Conservation (phyloP, 768 basidiomycete species). For the Sistotremastrum suecicum region DNA sequence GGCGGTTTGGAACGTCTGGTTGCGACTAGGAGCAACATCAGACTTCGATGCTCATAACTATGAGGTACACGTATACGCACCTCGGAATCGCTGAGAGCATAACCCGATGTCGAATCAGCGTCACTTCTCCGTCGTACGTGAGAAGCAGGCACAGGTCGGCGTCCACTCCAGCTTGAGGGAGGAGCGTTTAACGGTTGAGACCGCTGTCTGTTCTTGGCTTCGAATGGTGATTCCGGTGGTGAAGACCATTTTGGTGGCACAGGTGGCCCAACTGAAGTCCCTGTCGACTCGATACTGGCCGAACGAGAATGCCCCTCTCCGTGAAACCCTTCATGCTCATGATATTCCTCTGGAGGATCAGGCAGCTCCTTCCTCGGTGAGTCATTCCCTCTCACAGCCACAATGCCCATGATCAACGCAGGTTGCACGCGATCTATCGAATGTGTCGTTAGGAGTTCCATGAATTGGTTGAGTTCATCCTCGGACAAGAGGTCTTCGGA, state of each 20-base stretch:
- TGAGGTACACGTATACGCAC: slow-evolving; percentile 21
- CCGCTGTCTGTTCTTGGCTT: slow-evolving; percentile 54
- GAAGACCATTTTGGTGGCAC: slow-evolving; percentile 40
- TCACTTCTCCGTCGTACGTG: slow-evolving; percentile 48
- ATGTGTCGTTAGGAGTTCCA: slow-evolving; percentile 29
- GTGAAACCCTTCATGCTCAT: too few species aligned
- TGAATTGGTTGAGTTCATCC: slow-evolving; percentile 49
- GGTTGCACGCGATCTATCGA: too few species aligned
- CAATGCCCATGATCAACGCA: slow-evolving; percentile 32
- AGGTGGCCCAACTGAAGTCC: slow-evolving; percentile 30
- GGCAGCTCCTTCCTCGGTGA: too few species aligned
- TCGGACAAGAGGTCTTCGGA: slow-evolving; percentile 49
- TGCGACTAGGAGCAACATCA: slow-evolving; percentile 12
- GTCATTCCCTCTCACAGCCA: slow-evolving; percentile 23
- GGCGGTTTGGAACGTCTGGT: slow-evolving; percentile 27
- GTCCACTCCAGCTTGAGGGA: slow-evolving; percentile 60
- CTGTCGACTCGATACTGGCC: slow-evolving; percentile 40
- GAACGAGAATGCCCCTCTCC: slow-evolving; percentile 29
- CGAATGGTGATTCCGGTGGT: slow-evolving; percentile 44
- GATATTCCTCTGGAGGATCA: too few species aligned
- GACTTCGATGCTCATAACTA: neutral
- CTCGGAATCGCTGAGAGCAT: slow-evolving; percentile 55
- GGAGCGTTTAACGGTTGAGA: slow-evolving; percentile 49
- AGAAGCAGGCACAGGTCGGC: slow-evolving; percentile 50
- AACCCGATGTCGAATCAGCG: slow-evolving; percentile 35